These are phyloP conservation scores for Mitragyna speciosa DNA, from an alignment of 257 asterid genomes.

Conservation along the genomic window DNA sequence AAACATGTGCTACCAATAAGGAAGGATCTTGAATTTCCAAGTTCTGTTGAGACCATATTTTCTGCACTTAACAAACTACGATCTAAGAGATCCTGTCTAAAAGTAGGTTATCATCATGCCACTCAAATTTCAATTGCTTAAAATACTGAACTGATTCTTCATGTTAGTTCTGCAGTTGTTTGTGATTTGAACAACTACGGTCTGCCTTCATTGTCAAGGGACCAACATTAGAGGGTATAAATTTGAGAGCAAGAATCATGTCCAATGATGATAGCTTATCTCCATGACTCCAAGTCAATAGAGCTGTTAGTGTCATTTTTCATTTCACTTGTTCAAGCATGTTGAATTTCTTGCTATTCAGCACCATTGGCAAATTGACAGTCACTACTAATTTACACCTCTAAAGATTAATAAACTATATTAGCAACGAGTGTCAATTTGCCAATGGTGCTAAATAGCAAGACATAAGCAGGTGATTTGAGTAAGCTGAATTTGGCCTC, in stretches of 20 bases:
- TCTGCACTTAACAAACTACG: too few species aligned
- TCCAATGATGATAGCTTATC: not conserved
- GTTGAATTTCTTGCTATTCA: not conserved
- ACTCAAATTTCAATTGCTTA: not conserved
- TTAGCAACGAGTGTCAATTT: not conserved
- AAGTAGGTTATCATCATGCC: not conserved
- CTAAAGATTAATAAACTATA: not conserved
- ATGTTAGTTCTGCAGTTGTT: not conserved
- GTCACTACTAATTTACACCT: not conserved
- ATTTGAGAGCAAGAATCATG: not conserved
- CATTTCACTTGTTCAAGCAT: not conserved
- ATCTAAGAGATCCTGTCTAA: not conserved
- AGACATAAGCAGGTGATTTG: not conserved
- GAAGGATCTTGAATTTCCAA: not conserved
- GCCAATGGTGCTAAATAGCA: too few species aligned
- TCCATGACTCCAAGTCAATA: not conserved
- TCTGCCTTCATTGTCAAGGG: not conserved
- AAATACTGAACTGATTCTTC: not conserved
- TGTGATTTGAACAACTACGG: not conserved
- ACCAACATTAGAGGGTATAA: not conserved
- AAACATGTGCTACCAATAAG: not conserved
- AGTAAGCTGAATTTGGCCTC: not conserved
- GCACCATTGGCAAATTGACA: not conserved
- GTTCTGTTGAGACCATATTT: not conserved
- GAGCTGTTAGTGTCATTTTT: not conserved